Percentiles rank a stretch among this genome's conserved stretches.
phyloP scores from a whole-genome alignment of 371 early-diverging fungal genomes.

The Rhizomucor pusillus region DNA sequence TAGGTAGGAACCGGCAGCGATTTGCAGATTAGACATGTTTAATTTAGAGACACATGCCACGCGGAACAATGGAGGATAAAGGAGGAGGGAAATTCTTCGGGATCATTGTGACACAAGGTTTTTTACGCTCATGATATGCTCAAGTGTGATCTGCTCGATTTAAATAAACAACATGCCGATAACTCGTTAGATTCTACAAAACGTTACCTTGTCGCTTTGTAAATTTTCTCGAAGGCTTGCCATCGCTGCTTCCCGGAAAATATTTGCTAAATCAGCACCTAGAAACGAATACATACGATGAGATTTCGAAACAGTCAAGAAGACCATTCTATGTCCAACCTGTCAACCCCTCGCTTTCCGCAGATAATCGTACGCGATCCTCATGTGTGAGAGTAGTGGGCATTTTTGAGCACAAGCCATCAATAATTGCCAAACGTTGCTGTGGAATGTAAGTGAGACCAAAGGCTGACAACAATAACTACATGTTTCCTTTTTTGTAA shows the following conservation, averaged over 20 bases:
- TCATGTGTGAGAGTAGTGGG: conserved; percentile 40
- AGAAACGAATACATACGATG: not conserved
- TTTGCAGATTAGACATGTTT: too few species aligned
- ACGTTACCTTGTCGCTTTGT: conserved; percentile 13
- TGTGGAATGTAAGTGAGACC: conserved; percentile 14
- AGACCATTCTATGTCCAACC: conserved; percentile 25
- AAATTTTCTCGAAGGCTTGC: conserved; percentile 56
- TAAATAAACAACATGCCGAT: not conserved
- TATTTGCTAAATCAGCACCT: conserved; percentile 61
- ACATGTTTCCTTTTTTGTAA: not conserved
- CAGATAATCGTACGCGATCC: conserved; percentile 28
- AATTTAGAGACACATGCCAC: too few species aligned
- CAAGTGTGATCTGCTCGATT: too few species aligned
- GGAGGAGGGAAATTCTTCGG: too few species aligned
- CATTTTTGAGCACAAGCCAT: conserved; percentile 59
- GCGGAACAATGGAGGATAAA: too few species aligned
- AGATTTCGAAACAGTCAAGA: not conserved
- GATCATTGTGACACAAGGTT: too few species aligned
- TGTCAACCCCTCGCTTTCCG: conserved; percentile 47
- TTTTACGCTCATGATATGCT: too few species aligned
- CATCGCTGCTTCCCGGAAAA: conserved; percentile 64
- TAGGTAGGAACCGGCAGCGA: not conserved
- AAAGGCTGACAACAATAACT: not conserved
- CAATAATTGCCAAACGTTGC: conserved; percentile 55
- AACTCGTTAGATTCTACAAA: too few species aligned